Evolutionary conservation across 331 rosid species (phyloP).

Genomic region (Quercus lobata): DNA sequence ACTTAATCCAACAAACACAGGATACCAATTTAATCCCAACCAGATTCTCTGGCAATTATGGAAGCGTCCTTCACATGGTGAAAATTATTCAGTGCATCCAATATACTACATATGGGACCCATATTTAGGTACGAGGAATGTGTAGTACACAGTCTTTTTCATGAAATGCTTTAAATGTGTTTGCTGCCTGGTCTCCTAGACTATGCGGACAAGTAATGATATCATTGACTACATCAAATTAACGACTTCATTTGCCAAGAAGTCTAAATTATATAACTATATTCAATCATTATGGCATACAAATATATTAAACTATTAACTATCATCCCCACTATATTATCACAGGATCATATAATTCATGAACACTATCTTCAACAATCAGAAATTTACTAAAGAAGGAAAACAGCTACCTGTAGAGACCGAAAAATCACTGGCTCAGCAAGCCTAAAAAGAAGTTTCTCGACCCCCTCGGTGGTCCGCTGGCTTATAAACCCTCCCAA

Average conservation of each 20-base stretch:
- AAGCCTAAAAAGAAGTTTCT: slow-evolving; percentile 69
- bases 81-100: no score
- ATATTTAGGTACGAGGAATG: no score
- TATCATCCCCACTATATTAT: background rate
- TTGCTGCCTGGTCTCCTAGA: no score
- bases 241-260: no score
- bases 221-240: no score
- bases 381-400: background rate
- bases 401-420: slow-evolving; percentile 66
- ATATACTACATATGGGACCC: no score
- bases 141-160: no score
- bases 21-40: background rate
- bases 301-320: background rate
- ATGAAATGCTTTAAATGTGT: no score
- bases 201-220: no score
- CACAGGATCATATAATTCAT: background rate
- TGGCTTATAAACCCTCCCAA: slow-evolving; percentile 77
- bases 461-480: slow-evolving; percentile 80
- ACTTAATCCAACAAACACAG: background rate
- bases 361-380: background rate
- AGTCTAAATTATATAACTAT: no score
- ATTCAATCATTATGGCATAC: background rate
- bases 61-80: background rate
- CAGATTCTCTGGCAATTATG: background rate
- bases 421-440: slow-evolving; percentile 86